Conservation (phyloP, 176 grass and related monocot genomes). For the Zoysia japonica region DNA sequence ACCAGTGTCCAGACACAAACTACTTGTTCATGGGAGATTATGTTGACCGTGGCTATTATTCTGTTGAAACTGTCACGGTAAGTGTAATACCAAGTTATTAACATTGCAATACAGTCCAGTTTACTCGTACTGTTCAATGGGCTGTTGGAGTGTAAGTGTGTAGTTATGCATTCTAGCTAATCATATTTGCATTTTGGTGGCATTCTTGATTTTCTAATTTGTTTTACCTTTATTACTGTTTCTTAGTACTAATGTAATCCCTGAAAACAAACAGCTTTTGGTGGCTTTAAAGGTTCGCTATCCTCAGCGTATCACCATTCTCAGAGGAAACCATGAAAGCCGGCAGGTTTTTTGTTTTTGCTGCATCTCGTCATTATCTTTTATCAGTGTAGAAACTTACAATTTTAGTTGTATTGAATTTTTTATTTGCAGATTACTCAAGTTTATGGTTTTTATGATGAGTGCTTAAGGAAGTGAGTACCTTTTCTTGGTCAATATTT, state of each 20-base stretch:
- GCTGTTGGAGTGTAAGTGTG: background rate
- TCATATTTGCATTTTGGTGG: background rate
- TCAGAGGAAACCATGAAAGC: slow-evolving; percentile 98
- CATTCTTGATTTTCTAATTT: background rate
- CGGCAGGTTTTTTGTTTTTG: slow-evolving; percentile 63
- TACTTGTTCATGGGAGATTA: slow-evolving; percentile 99
- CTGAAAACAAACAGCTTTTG: slow-evolving; percentile 70
- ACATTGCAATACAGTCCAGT: background rate
- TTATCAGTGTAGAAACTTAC: slow-evolving; percentile 22
- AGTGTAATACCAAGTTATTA: slow-evolving; percentile 12
- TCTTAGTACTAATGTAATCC: slow-evolving; percentile 27
- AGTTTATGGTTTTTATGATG: slow-evolving; percentile 98
- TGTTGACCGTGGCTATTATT: slow-evolving; percentile 96
- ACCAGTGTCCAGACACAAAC: slow-evolving; percentile 96
- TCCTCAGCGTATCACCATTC: slow-evolving; percentile 98
- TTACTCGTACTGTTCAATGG: background rate
- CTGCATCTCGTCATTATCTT: slow-evolving; percentile 9
- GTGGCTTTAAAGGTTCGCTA: slow-evolving; percentile 95
- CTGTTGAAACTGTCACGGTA: slow-evolving; percentile 97
- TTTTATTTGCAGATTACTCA: slow-evolving; percentile 77
- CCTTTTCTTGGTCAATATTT: slow-evolving; percentile 16
- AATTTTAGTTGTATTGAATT: slow-evolving; percentile 28
- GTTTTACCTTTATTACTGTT: background rate
- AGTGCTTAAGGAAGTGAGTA: slow-evolving; percentile 97
- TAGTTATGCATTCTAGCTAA: background rate